A percentile compares a stretch with the other conserved stretches of the same genome.
Evolutionary conservation across 805 yeast species (phyloP).

Genomic region (Saccharomycopsis vini): DNA sequence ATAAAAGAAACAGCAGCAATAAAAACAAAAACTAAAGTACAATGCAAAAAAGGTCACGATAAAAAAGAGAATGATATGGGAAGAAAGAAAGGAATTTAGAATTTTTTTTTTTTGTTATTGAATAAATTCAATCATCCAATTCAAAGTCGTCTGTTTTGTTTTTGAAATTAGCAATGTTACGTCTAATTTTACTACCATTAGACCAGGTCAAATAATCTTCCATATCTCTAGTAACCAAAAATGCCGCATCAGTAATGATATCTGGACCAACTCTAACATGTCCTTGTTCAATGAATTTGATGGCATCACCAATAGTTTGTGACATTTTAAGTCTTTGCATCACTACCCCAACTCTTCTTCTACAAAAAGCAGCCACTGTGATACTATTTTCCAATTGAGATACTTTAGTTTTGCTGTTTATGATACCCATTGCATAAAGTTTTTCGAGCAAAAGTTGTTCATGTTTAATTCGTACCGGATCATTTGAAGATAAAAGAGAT

Average conservation of each 20-base stretch:
- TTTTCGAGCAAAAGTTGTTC: conserved; percentile 85
- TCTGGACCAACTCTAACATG: conserved; percentile 97
- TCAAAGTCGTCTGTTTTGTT: conserved; percentile 60
- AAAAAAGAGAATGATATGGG: neutral
- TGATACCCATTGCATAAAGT: conserved; percentile 77
- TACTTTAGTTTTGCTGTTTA: conserved; percentile 81
- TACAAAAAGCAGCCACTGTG: conserved; percentile 85
- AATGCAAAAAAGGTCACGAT: neutral
- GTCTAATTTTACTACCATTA: conserved; percentile 89
- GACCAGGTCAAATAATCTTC: conserved; percentile 98
- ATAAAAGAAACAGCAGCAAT: too few species aligned
- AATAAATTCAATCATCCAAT: conserved; percentile 22
- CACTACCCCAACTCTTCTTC: conserved; percentile 88
- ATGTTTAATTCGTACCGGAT: conserved; percentile 79
- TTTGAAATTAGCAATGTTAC: conserved; percentile 78
- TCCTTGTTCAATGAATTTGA: conserved; percentile 90
- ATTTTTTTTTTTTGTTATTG: too few species aligned
- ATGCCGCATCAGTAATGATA: conserved; percentile 92
- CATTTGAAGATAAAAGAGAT: conserved; percentile 77
- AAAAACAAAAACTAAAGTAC: too few species aligned
- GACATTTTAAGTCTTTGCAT: conserved; percentile 95
- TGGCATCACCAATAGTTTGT: conserved; percentile 79
- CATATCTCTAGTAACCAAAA: conserved; percentile 82
- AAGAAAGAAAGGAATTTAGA: too few species aligned
- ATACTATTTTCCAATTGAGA: conserved; percentile 87